Conservation (phyloP, 345 rosid species). For the Lepidium aucheri region DNA sequence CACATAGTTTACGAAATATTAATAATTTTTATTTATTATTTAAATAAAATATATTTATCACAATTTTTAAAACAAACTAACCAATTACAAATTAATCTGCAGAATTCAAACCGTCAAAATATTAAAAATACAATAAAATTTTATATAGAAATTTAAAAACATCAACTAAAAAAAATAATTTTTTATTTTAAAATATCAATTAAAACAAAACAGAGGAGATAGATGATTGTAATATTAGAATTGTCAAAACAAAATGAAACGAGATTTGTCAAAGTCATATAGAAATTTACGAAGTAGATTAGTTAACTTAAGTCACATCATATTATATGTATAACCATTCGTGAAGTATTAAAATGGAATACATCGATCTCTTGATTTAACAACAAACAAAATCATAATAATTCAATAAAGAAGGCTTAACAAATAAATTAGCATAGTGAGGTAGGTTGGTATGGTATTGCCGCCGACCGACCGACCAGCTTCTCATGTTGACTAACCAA, state of each 20-base stretch:
- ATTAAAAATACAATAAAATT: too few species aligned
- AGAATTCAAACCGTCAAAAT: too few species aligned
- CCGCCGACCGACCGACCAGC: slow-evolving; percentile 23
- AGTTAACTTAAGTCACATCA: not conserved
- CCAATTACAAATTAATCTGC: too few species aligned
- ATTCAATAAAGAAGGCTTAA: not conserved
- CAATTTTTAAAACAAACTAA: too few species aligned
- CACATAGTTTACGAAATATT: too few species aligned
- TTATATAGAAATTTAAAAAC: too few species aligned
- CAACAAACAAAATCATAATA: not conserved
- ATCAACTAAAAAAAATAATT: too few species aligned
- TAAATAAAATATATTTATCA: too few species aligned
- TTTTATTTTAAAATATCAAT: too few species aligned
- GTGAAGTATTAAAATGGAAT: not conserved
- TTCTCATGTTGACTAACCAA: slow-evolving; percentile 22
- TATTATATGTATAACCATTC: not conserved
- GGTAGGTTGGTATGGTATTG: slow-evolving; percentile 16
- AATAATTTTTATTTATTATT: too few species aligned
- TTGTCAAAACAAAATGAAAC: too few species aligned
- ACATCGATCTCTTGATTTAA: not conserved
- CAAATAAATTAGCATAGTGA: not conserved
- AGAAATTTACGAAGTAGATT: not conserved
- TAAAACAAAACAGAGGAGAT: too few species aligned
- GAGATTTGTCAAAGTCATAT: not conserved
- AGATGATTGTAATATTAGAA: not conserved